A percentile compares a stretch with the other conserved stretches of the same genome.
Evolutionary conservation across 306 rosid genomes (phyloP).

Genomic region (Pterocarpus macrocarpus): DNA sequence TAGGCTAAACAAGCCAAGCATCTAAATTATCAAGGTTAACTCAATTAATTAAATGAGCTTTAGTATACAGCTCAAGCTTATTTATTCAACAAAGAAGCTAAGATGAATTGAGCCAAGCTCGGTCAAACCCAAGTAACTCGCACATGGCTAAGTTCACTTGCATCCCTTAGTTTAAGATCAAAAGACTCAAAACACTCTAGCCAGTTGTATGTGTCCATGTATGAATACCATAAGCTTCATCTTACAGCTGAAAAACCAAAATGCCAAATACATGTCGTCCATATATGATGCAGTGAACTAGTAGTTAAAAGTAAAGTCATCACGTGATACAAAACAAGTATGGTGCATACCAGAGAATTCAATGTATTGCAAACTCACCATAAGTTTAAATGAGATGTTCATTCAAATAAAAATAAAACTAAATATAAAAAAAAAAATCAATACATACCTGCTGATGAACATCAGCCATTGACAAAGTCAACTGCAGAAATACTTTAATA

Average conservation of each 20-base stretch:
- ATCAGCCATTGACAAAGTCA: slow-evolving; percentile 97
- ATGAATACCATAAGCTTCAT: slow-evolving; percentile 22
- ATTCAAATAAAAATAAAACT: background rate
- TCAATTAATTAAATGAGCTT: slow-evolving; percentile 9
- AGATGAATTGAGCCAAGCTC: slow-evolving; percentile 6
- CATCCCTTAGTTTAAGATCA: slow-evolving; percentile 15
- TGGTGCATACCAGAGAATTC: slow-evolving; percentile 4
- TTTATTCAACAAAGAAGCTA: slow-evolving; percentile 5
- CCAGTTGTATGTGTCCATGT: background rate
- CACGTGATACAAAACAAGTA: slow-evolving; percentile 28
- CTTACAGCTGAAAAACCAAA: slow-evolving; percentile 24
- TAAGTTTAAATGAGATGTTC: slow-evolving; percentile 20
- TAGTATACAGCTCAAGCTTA: slow-evolving; percentile 15
- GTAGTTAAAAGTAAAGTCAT: slow-evolving; percentile 32
- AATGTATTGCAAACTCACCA: slow-evolving; percentile 9
- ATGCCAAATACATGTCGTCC: slow-evolving; percentile 23
- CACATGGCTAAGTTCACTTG: slow-evolving; percentile 14
- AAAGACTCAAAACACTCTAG: background rate
- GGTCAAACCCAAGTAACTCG: slow-evolving; percentile 11
- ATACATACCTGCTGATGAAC: slow-evolving; percentile 97
- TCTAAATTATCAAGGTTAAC: background rate
- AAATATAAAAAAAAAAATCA: background rate
- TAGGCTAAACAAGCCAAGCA: background rate
- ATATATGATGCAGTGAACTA: slow-evolving; percentile 18
- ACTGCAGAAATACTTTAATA: slow-evolving; percentile 87